phyloP scores from a whole-genome alignment of 805 yeast genomes.

The Wickerhamomyces strasburgensis region DNA sequence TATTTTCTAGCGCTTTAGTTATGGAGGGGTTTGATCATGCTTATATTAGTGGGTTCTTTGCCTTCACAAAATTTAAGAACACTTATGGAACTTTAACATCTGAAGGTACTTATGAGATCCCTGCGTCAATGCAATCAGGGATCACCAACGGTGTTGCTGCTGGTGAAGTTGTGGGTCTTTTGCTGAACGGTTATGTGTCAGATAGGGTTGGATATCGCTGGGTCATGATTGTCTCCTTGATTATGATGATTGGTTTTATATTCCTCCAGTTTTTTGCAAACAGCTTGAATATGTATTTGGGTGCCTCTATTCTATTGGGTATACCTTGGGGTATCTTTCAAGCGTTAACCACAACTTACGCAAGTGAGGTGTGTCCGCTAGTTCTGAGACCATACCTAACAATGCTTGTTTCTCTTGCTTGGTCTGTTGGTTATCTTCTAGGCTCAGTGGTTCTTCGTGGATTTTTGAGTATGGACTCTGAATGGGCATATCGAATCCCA shows the following conservation, averaged over 20 bases:
- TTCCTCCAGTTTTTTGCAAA: constrained; percentile 35
- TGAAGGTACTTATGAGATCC: constrained; percentile 20
- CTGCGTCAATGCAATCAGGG: constrained; percentile 33
- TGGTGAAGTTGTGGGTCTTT: constrained; percentile 22
- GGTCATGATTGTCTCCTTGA: constrained; percentile 26
- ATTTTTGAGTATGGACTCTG: constrained; percentile 4
- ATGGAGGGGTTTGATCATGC: constrained; percentile 36
- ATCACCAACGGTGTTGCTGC: constrained; percentile 27
- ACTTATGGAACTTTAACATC: constrained; percentile 29
- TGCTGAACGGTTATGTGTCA: constrained; percentile 9
- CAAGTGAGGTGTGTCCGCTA: neutral
- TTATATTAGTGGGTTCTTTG: constrained; percentile 32
- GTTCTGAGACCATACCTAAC: neutral
- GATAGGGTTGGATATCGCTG: constrained; percentile 32
- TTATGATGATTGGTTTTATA: constrained; percentile 29
- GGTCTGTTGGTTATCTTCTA: neutral
- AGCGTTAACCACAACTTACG: neutral
- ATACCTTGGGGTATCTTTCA: neutral
- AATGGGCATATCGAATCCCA: constrained; percentile 32
- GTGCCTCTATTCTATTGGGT: neutral
- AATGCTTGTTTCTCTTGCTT: neutral
- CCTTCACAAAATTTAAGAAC: constrained; percentile 32
- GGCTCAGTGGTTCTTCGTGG: neutral
- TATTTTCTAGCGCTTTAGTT: constrained; percentile 31
- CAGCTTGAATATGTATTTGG: constrained; percentile 6